A percentile compares a stretch with the other conserved stretches of the same genome.
These are phyloP conservation scores for Poa annua DNA, from an alignment of 176 grass and related monocot genomes.

Conservation along the genomic window DNA sequence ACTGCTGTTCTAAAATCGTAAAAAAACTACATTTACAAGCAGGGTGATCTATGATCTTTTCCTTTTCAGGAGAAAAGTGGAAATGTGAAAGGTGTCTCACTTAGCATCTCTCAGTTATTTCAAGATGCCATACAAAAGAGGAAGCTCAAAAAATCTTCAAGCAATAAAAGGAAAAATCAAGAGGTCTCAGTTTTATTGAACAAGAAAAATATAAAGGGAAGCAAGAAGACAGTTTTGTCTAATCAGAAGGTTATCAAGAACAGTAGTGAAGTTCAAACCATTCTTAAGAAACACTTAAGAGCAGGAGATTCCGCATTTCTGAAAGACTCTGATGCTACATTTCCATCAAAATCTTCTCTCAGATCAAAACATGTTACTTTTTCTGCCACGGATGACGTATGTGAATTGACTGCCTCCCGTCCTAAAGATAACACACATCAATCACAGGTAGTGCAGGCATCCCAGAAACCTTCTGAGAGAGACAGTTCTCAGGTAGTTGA, in stretches of 20 bases:
- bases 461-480: slow-evolving; percentile 21
- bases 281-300: slow-evolving; percentile 64
- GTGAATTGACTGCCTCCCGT: slow-evolving; percentile 37
- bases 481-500: slow-evolving; percentile 28
- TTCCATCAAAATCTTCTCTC: slow-evolving; percentile 34
- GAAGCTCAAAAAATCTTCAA: slow-evolving; percentile 43
- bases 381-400: slow-evolving; percentile 51
- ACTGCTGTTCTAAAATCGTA: slow-evolving; percentile 13
- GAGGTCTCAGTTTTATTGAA: slow-evolving; percentile 45
- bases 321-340: slow-evolving; percentile 28
- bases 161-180: slow-evolving; percentile 56
- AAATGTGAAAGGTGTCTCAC: slow-evolving; percentile 36
- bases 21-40: background rate
- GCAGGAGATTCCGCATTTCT: slow-evolving; percentile 15
- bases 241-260: slow-evolving; percentile 47
- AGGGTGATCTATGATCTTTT: slow-evolving; percentile 33
- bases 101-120: slow-evolving; percentile 58
- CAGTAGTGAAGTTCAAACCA: slow-evolving; percentile 53
- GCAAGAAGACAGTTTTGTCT: slow-evolving; percentile 46
- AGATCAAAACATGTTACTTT: slow-evolving; percentile 69
- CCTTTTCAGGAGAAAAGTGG: slow-evolving; percentile 60
- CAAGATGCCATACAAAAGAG: slow-evolving; percentile 54
- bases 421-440: slow-evolving; percentile 47
- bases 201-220: slow-evolving; percentile 54
- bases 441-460: slow-evolving; percentile 46